Evolutionary conservation across 371 early-diverging fungal species (phyloP), one percentile per base, ranked within the genome.

Genomic region (Smittium mucronatum): DNA sequence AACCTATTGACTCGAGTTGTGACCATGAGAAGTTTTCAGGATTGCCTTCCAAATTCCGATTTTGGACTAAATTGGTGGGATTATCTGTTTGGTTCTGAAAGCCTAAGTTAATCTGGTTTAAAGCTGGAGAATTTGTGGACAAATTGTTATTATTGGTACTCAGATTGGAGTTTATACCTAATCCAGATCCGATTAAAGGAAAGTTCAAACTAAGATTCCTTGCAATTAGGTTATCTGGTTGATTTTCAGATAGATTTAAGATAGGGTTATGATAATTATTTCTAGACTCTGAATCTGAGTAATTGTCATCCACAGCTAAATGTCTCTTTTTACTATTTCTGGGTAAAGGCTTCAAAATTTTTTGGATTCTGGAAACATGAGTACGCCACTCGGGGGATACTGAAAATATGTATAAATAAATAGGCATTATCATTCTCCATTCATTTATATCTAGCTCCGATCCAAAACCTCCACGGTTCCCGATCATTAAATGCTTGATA

Each of bases 391-490:
- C 67, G 2, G 2, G 36, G n/a, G 29, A 36, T 67, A 57, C 35
- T 5, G 34, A 32, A 47, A 47, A 67, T 57, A 67, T 25, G 29
- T 67, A 67, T n/a, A 67, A 28, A 25, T 33, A 30, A n/a, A 67
- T 67, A 1, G 67, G 67, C 11, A 47, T 30, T 2, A 67, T 2
- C 34, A 67, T 67, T 31, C 67, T 33, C 67, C 67, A 67, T 47
- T 67, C 67, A 57, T 67, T 11, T 8, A 64, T 64, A 25, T 67
- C 36, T 11, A 29, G 25, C 28, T 67, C 67, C 2, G 25, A 26
- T 5, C 28, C 57, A 26, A 11, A 1, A 17, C 17, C 25, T 57
- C 35, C 67, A 2, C 11, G 16, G 17, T 2, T 57, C 16, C 67
- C 67, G n/a, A 67, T 1, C 67, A 67, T 57, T 16, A 26, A 16